Evolutionary conservation across 2,329 filamentous ascomycete genomes (phyloP).

Genomic region (Xylariomycetidae sp.): DNA sequence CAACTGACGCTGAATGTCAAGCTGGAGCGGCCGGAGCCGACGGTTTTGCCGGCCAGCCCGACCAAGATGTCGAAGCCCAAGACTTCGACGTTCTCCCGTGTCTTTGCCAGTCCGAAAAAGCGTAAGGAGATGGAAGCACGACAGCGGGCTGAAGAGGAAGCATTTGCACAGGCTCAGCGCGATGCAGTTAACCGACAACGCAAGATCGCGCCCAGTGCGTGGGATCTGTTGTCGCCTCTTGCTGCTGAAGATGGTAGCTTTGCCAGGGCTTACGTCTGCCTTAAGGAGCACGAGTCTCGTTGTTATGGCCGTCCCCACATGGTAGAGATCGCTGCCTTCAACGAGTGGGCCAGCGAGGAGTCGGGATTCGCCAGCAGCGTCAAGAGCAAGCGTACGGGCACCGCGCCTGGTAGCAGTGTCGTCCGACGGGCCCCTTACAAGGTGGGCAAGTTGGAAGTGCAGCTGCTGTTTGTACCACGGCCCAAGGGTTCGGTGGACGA

Average conservation of each 20-base stretch:
- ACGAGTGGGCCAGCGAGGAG: conserved; percentile 95
- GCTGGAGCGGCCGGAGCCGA: conserved; percentile 67
- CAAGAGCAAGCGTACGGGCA: conserved; percentile 75
- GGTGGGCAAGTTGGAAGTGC: conserved; percentile 88
- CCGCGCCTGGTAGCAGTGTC: conserved; percentile 54
- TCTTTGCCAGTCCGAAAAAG: conserved; percentile 94
- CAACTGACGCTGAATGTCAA: conserved; percentile 96
- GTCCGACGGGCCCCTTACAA: conserved; percentile 90
- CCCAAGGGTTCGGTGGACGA: conserved; percentile 83
- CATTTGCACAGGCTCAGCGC: conserved; percentile 56
- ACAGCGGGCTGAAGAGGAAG: conserved; percentile 76
- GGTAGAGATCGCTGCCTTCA: conserved; percentile 91
- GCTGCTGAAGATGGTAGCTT: conserved; percentile 92
- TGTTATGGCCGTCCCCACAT: conserved; percentile 85
- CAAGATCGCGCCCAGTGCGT: conserved; percentile 63
- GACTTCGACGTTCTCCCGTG: conserved; percentile 81
- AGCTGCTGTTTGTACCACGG: conserved; percentile 90
- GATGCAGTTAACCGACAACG: conserved; percentile 59
- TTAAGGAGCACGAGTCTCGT: conserved; percentile 84
- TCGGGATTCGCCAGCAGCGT: conserved; percentile 73
- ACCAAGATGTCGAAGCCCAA: conserved; percentile 64
- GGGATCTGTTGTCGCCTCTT: conserved; percentile 80
- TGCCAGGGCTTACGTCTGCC: conserved; percentile 83
- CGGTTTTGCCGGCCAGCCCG: conserved; percentile 49
- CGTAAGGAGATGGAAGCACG: conserved; percentile 88